Evolutionary conservation across 768 basidiomycete genomes (phyloP), one percentile per base, ranked within the genome.

Genomic region (Macrocybe gigantea): DNA sequence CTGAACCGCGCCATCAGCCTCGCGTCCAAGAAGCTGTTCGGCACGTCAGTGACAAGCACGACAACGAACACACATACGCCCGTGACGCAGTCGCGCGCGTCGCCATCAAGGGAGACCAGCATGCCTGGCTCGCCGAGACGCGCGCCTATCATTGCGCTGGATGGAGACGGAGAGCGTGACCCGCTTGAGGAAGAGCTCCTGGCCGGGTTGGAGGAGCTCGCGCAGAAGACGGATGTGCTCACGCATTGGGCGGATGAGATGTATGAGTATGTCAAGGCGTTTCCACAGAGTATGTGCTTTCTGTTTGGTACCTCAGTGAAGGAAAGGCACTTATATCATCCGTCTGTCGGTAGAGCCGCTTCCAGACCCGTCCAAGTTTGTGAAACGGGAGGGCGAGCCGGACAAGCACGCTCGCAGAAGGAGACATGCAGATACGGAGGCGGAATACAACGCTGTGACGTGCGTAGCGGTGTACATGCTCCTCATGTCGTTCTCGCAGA

Each of bases 201-300:
- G n/a, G 79, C 73, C 2, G 64, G 69, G 13, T 69, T 98, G 38
- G 95, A 98, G 60, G 88, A 94, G 53, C 70, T 94, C 3, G 95
- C 94, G 33, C 91, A 96, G 74, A 99, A 98, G 76, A 95, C 95
- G 33, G 84, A 89, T 51, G 93, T 94, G 45, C 69, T 98, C 49
- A 88, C 88, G 48, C 85, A 88, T 51, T 95, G 93, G 82, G 96
- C 89, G 14, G 95, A 98, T 54, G 88, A 93, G 73, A 85, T 96
- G 79, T 88, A 90, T 57, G 88, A 90, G 56, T 83, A 82, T 59
- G 87, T 93, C 29, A 91, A 91, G 63, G 85, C 82, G 11, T 72
- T 88, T 33, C 88, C 90, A 14, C 83, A 89, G 64, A 90, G 88
- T 91, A 56, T 36, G 88, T 75, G 49, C 22, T 47, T 38, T 33